Percentiles rank a stretch among this genome's conserved stretches.
phyloP scores from a whole-genome alignment of 441 rosid species.

The Manihot esculenta region DNA sequence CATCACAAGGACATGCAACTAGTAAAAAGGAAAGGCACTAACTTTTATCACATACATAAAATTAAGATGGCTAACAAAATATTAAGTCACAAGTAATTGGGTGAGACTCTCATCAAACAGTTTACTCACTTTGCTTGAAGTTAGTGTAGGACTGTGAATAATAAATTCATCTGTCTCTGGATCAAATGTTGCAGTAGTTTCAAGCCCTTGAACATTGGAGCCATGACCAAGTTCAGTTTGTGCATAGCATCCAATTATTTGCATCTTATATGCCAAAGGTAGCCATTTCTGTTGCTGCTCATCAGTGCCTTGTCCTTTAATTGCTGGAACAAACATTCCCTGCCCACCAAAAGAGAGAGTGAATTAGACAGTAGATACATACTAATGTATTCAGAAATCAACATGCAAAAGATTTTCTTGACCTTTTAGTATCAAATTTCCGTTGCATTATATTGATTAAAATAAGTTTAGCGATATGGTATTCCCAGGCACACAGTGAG shows the following conservation, averaged over 20 bases:
- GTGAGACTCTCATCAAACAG: neutral
- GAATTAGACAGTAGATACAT: neutral
- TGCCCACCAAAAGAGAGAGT: conserved; percentile 23
- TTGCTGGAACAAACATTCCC: conserved; percentile 97
- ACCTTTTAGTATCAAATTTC: neutral
- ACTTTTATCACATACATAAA: neutral
- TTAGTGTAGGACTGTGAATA: conserved; percentile 80
- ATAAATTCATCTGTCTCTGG: conserved; percentile 80
- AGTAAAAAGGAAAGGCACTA: neutral
- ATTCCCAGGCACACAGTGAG: neutral
- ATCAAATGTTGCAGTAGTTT: conserved; percentile 95
- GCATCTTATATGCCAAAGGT: conserved; percentile 89
- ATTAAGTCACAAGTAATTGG: neutral
- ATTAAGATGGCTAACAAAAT: neutral
- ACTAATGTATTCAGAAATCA: conserved; percentile 2
- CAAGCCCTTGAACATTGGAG: conserved; percentile 97
- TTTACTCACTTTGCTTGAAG: conserved; percentile 79
- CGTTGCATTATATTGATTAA: neutral
- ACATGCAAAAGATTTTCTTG: neutral
- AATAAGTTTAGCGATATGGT: neutral
- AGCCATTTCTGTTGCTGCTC: conserved; percentile 95
- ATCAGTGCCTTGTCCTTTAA: conserved; percentile 90
- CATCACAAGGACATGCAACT: neutral
- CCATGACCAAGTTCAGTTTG: conserved; percentile 99
- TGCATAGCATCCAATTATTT: conserved; percentile 98